Conservation (phyloP, 1,139 yeast species). For the Lizanozyma gosingica region DNA sequence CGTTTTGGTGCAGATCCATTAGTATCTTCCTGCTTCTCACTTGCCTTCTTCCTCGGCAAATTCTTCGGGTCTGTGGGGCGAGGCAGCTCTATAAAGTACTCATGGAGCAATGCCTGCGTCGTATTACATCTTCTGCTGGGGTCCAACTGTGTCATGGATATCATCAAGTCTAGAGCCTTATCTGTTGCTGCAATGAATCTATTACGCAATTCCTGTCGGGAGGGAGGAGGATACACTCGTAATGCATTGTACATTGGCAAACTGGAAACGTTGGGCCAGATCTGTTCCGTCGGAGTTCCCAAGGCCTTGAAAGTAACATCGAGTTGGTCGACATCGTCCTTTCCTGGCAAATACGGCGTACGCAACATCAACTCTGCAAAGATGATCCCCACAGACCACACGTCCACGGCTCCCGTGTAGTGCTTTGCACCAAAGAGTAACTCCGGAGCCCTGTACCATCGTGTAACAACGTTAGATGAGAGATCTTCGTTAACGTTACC, state of each 20-base stretch:
- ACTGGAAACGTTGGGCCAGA: constrained; percentile 85
- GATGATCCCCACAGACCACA: constrained; percentile 94
- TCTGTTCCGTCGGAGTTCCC: constrained; percentile 90
- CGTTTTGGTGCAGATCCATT: constrained; percentile 2
- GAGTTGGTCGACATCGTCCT: constrained; percentile 80
- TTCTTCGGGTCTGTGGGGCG: constrained; percentile 64
- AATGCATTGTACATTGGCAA: constrained; percentile 69
- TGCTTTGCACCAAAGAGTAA: constrained; percentile 81
- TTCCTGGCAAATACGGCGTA: constrained; percentile 90
- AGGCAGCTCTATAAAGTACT: constrained; percentile 69
- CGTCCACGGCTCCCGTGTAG: constrained; percentile 80
- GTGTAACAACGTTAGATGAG: constrained; percentile 89
- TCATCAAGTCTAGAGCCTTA: constrained; percentile 68
- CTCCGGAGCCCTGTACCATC: constrained; percentile 98
- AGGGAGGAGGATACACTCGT: constrained; percentile 74
- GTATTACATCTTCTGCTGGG: constrained; percentile 69
- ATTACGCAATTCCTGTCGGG: constrained; percentile 69
- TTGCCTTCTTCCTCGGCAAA: constrained; percentile 45
- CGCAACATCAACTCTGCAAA: constrained; percentile 94
- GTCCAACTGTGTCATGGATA: constrained; percentile 66
- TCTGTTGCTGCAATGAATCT: constrained; percentile 92
- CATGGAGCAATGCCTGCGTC: constrained; percentile 54
- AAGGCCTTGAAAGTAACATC: constrained; percentile 88
- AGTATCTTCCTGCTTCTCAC: constrained; percentile 8
- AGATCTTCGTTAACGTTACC: constrained; percentile 73